Evolutionary conservation across 1,139 yeast species (phyloP).

Genomic region (Sugiyamaella xylanicola): DNA sequence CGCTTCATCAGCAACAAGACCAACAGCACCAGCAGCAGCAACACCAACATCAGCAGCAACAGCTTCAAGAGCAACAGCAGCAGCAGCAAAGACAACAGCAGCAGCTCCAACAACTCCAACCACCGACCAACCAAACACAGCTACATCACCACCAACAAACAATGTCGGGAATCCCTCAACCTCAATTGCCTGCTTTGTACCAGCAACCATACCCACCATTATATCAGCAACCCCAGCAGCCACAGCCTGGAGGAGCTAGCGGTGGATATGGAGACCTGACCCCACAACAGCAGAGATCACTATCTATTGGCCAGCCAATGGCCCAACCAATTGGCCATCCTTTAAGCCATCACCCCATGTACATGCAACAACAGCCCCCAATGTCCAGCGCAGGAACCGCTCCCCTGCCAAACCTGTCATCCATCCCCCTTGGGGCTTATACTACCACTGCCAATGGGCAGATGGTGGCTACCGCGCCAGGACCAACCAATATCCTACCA

Average conservation of each 20-base stretch:
- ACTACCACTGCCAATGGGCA: slow-evolving; percentile 8
- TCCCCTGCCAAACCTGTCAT: slow-evolving; percentile 16
- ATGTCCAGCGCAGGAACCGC: slow-evolving; percentile 10
- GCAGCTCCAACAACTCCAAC: slow-evolving; percentile 8
- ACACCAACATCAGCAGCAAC: slow-evolving; percentile 17
- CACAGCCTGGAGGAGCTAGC: slow-evolving; percentile 14
- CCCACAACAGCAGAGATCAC: slow-evolving; percentile 19
- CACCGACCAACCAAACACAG: not conserved
- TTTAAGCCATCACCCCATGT: slow-evolving; percentile 17
- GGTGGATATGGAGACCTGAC: slow-evolving; percentile 3
- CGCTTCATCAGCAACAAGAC: slow-evolving; percentile 16
- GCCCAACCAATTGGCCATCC: slow-evolving; percentile 19
- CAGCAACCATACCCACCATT: slow-evolving; percentile 18
- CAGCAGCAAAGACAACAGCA: slow-evolving; percentile 2
- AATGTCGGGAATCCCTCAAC: slow-evolving; percentile 14
- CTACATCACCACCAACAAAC: not conserved
- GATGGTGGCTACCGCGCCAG: not conserved
- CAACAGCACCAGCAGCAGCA: slow-evolving; percentile 17
- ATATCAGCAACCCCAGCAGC: slow-evolving; percentile 21
- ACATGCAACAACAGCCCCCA: slow-evolving; percentile 18
- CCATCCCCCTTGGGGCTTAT: slow-evolving; percentile 9
- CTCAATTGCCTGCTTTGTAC: slow-evolving; percentile 12
- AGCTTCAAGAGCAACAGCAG: slow-evolving; percentile 14
- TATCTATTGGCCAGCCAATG: slow-evolving; percentile 18
- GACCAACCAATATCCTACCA: not conserved